Evolutionary conservation across 2,329 filamentous ascomycete species (phyloP), one percentile per base, ranked within the genome.

Genomic region (Fusarium oxysporum): DNA sequence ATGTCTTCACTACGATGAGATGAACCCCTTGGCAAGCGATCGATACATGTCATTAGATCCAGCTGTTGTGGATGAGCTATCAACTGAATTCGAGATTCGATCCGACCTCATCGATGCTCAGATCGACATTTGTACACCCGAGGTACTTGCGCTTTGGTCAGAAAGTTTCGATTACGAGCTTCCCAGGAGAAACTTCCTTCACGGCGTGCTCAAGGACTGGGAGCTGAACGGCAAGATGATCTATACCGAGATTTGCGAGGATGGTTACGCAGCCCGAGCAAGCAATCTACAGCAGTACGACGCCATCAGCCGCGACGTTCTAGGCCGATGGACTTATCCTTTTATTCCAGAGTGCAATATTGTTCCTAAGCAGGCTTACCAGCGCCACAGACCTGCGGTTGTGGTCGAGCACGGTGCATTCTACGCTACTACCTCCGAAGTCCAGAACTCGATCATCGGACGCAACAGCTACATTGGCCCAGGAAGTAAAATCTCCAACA

Each of bases 211-310:
- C 60, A 98, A 98, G 84, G 96, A 99, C 81, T 97, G 94, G 85
- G 96, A 99, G 80, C 86, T 98, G 63, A 98, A 98, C 81, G 95
- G 95, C 66, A 97, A 98, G 85, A 95, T 94, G n/a, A 94, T 99
- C 58, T 95, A 98, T 80, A 92, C 94, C 5, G 93, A 98, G 77
- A 92, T 98, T 72, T 86, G 97, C 48, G 89, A 91, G 40, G 90
- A 95, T 57, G 91, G 94, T 66, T 99, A 98, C 79, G 93, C 94
- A 3, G 95, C 95, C 3, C 88, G 96, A 72, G 95, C 94, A 17
- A 92, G 90, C 79, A 97, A 95, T 78, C 86, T 98, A 30, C 93
- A 93, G 78, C 92, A 95, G 78, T 99, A 98, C 83, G 94, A 97
- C 78, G 90, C 95, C 35, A 90, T 99, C 60, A 95, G 91, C 81